Conservation (phyloP, 768 basidiomycete species). For the Leccinum uliginosum region DNA sequence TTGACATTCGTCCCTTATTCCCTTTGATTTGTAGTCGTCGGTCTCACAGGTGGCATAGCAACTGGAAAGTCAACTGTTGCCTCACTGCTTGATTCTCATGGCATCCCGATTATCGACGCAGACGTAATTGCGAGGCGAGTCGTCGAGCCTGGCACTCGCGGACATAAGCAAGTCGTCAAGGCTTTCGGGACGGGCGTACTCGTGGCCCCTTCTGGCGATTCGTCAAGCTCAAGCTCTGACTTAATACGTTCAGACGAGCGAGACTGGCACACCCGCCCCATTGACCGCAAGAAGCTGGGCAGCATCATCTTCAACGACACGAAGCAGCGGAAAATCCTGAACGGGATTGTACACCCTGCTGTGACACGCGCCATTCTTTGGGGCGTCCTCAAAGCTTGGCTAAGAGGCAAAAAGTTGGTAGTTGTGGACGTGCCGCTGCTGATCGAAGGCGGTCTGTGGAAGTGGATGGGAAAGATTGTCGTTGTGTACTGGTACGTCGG, state of each 20-base stretch:
- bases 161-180: slow-evolving; percentile 58
- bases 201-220: slow-evolving; percentile 23
- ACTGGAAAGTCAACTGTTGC: slow-evolving; percentile 97
- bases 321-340: slow-evolving; percentile 65
- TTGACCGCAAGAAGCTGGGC: slow-evolving; percentile 84
- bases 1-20: not conserved
- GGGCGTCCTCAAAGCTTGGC: slow-evolving; percentile 66
- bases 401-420: slow-evolving; percentile 71
- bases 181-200: slow-evolving; percentile 73
- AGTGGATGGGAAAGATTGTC: slow-evolving; percentile 75
- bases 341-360: slow-evolving; percentile 86
- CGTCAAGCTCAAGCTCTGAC: not conserved
- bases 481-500: slow-evolving; percentile 83
- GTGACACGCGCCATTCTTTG: slow-evolving; percentile 76
- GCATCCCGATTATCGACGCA: slow-evolving; percentile 87
- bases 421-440: slow-evolving; percentile 90
- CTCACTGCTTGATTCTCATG: slow-evolving; percentile 55
- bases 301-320: slow-evolving; percentile 80
- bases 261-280: slow-evolving; percentile 48
- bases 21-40: slow-evolving; percentile 58
- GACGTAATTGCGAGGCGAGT: slow-evolving; percentile 85
- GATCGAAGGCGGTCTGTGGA: slow-evolving; percentile 84
- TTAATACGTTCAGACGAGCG: not conserved
- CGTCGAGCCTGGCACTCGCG: slow-evolving; percentile 78
- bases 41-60: slow-evolving; percentile 94